phyloP scores from a whole-genome alignment of 352 stramenopile species.

The Blastocystis sp. region DNA sequence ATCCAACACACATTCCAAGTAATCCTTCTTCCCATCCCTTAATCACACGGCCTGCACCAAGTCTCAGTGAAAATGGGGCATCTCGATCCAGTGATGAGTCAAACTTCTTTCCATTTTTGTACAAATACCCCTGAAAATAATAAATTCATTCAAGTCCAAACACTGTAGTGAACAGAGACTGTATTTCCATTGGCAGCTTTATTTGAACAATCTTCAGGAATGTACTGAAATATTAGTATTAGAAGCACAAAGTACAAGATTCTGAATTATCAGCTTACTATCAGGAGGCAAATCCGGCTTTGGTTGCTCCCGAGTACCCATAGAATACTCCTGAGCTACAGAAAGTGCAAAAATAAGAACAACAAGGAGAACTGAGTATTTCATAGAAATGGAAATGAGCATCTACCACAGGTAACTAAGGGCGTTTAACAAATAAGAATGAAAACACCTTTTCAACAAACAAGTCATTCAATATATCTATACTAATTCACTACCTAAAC shows the following conservation, averaged over 20 bases:
- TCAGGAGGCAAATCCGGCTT: constrained; percentile 44
- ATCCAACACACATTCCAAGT: constrained; percentile 69
- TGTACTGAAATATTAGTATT: background rate
- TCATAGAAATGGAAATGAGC: constrained; percentile 14
- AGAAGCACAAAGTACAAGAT: background rate
- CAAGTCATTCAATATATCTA: constrained; percentile 12
- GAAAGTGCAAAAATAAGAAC: background rate
- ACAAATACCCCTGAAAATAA: constrained; percentile 68
- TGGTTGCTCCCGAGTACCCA: constrained; percentile 19
- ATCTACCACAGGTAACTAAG: background rate
- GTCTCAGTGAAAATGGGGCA: constrained; percentile 72
- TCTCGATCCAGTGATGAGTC: constrained; percentile 72
- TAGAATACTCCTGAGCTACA: constrained; percentile 40
- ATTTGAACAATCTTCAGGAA: constrained; percentile 39
- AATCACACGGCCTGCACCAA: constrained; percentile 71
- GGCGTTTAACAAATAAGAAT: background rate
- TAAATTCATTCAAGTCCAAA: background rate
- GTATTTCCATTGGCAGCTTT: constrained; percentile 54
- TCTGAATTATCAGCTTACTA: constrained; percentile 53
- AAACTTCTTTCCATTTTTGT: constrained; percentile 72
- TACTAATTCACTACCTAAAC: background rate
- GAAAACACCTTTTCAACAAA: background rate
- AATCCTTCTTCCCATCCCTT: constrained; percentile 70
- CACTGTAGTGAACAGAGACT: constrained; percentile 44
- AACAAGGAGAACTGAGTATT: background rate